phyloP scores from a whole-genome alignment of 2,329 filamentous ascomycete genomes.

The Chrysoporthe austroafricana region DNA sequence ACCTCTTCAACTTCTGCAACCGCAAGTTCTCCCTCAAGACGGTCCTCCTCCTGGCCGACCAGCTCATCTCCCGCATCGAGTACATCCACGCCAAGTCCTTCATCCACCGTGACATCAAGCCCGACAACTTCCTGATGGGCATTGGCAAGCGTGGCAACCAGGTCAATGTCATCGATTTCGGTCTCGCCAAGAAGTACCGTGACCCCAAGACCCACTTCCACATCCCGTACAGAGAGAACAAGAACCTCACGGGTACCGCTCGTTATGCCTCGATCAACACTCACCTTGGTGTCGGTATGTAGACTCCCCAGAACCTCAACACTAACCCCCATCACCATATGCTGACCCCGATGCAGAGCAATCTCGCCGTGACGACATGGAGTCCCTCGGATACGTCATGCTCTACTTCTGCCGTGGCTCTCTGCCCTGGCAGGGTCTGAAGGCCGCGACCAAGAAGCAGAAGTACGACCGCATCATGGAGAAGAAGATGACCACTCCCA shows the following conservation, averaged over 20 bases:
- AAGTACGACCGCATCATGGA: constrained; percentile 99
- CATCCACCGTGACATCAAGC: constrained; percentile 99
- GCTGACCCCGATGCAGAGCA: constrained; percentile 67
- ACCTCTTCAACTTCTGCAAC: constrained; percentile 99
- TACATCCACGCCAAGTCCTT: constrained; percentile 99
- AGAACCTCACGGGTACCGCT: constrained; percentile 98
- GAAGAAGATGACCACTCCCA: constrained; percentile 99
- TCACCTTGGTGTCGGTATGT: constrained; percentile 86
- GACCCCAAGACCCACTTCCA: constrained; percentile 99
- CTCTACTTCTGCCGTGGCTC: constrained; percentile 99
- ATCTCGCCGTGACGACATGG: constrained; percentile 99
- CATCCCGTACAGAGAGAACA: constrained; percentile 99
- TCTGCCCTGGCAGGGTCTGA: constrained; percentile 97
- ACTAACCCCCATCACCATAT: constrained; percentile 33
- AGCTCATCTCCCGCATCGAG: constrained; percentile 98
- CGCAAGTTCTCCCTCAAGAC: constrained; percentile 99
- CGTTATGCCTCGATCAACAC: constrained; percentile 99
- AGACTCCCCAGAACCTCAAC: not conserved
- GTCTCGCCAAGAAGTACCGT: constrained; percentile 98
- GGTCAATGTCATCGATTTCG: constrained; percentile 99
- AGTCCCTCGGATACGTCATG: constrained; percentile 98
- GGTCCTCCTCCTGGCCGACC: constrained; percentile 91
- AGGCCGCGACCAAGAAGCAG: constrained; percentile 99
- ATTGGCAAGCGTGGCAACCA: constrained; percentile 99
- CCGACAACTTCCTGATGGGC: constrained; percentile 99